phyloP scores from a whole-genome alignment of 148 eudicot species.

The Rhododendron ovatum region DNA sequence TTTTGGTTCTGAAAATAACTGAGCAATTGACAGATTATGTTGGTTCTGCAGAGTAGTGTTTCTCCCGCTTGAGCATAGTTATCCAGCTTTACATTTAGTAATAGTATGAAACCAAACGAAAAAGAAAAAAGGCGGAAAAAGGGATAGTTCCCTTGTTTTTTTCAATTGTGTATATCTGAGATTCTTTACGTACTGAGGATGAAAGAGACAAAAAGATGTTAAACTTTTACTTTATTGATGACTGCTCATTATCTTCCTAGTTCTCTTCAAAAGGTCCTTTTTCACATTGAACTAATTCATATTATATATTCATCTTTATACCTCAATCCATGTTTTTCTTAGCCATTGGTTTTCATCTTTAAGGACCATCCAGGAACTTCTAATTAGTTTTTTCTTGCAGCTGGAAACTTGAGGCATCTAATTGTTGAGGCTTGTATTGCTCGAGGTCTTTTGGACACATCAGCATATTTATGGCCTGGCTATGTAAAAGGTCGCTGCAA shows the following conservation, averaged over 20 bases:
- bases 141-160: neutral
- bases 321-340: neutral
- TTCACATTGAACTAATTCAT: neutral
- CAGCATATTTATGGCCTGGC: slow-evolving; percentile 87
- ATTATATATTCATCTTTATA: neutral
- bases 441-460: slow-evolving; percentile 64
- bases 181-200: neutral
- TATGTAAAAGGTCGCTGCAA: slow-evolving; percentile 81
- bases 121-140: neutral
- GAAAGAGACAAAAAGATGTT: neutral
- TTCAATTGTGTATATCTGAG: neutral
- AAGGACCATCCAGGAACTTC: neutral
- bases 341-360: neutral
- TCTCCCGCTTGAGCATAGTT: neutral
- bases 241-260: neutral
- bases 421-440: slow-evolving; percentile 50
- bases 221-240: neutral
- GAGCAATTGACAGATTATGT: neutral
- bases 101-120: neutral
- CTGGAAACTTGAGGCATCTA: slow-evolving; percentile 85
- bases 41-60: neutral
- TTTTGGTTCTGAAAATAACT: neutral
- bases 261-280: neutral
- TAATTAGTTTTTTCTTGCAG: slow-evolving; percentile 36
- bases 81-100: neutral